phyloP scores from a whole-genome alignment of 306 rosid species.

The Malus sieversii region DNA sequence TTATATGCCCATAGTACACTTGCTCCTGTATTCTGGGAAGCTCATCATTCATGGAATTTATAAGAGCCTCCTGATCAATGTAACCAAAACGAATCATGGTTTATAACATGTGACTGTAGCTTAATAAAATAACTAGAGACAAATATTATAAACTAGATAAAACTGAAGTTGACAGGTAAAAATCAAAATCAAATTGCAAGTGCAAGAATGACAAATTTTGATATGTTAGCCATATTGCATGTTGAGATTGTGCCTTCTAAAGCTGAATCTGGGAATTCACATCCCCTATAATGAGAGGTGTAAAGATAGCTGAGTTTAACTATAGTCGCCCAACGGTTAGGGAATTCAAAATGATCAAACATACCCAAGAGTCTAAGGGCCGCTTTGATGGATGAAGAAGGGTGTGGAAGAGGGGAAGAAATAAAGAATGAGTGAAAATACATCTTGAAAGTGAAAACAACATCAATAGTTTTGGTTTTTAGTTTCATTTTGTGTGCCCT shows the following conservation, averaged over 20 bases:
- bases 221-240: not conserved
- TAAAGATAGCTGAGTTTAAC: not conserved
- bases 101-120: not conserved
- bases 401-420: not conserved
- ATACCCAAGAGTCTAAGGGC: not conserved
- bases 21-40: conserved; percentile 90
- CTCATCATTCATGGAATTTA: conserved; percentile 86
- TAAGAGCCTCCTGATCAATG: conserved; percentile 64
- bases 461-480: not conserved
- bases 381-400: not conserved
- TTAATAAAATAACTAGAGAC: not conserved
- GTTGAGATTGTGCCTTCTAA: conserved; percentile 6
- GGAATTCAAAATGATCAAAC: not conserved
- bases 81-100: conserved; percentile 15
- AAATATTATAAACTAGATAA: not conserved
- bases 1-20: conserved; percentile 89
- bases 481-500: not conserved
- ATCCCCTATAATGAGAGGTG: not conserved
- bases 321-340: not conserved
- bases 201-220: not conserved
- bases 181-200: not conserved
- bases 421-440: not conserved
- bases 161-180: not conserved
- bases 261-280: not conserved
- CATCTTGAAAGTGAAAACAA: not conserved